Base-by-base conservation (phyloP, 768 basidiomycete genomes). In the Kwoniella newhampshirensis region DNA sequence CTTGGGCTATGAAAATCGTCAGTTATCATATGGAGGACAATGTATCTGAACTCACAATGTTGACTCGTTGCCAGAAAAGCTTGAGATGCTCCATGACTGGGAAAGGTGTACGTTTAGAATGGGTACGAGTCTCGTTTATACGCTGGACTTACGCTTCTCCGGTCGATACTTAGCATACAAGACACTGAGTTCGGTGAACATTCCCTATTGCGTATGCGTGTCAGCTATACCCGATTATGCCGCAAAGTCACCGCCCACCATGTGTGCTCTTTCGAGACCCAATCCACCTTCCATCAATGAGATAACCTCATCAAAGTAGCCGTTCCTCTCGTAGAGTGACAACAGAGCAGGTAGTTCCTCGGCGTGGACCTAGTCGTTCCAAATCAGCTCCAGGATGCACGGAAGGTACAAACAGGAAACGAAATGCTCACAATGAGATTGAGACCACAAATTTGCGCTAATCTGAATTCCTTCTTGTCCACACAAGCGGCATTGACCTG, bases 401-500 rank as follows among this genome's bases (percentile, higher is more conserved):
- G n/a, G n/a, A n/a, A n/a, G n/a, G n/a, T n/a, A n/a, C n/a, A n/a
- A n/a, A n/a, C n/a, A n/a, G 18, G 15, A 7, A 9, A 8, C 18
- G 57, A 78, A 42, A 90, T 89, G 77, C 97, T 91, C 23, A 99
- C 96, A 61, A 99, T 86, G 70, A 99, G 88, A 75, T 99, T 89
- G 63, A 98, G 85, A 83, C 93, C 96, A 74, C 94, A 98, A 70
- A 99, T 98, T 83, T 98, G 93, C 30, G 96, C 94, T 77, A 98
- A 77, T 58, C 92, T 87, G 85, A 98, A 98, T 75, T 99, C 96
- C 52, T 83, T 80, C 81, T 98, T 98, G 80, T 96, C 94, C 55
- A 99, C 87, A 79, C 96, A 99, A 37, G 96, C 96, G 21, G 91
- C 88, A 66, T 98, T 94, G 48, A 99, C 96, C 76, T 98, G 96